Evolutionary conservation across 1,284 basidiomycete genomes (phyloP).

Genomic region (Puccinia coronata): DNA sequence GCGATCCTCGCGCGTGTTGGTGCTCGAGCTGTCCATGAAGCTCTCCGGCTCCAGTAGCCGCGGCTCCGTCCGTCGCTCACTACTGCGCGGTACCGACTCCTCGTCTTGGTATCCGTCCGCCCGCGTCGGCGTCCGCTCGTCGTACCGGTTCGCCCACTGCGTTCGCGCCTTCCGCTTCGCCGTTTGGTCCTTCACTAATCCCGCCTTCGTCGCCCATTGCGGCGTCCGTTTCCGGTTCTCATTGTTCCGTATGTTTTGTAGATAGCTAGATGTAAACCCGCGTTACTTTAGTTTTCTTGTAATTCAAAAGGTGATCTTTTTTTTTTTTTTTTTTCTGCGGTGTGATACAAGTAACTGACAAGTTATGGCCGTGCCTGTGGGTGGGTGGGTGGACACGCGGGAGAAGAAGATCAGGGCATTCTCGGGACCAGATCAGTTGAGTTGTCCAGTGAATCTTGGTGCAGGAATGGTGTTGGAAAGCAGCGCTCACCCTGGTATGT

Average conservation of each 20-base stretch:
- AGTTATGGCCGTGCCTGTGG: conserved; percentile 39
- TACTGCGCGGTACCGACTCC: background rate
- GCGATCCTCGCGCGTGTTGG: background rate
- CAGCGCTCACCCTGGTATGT: conserved; percentile 70
- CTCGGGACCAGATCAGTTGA: too few relatives aligned
- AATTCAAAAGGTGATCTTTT: background rate
- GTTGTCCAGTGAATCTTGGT: too few relatives aligned
- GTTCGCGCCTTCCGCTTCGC: conserved; percentile 17
- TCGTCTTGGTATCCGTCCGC: conserved; percentile 45
- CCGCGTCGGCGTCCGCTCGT: conserved; percentile 34
- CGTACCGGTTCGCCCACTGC: conserved; percentile 46
- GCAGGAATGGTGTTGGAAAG: too few relatives aligned
- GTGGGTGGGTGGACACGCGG: too few relatives aligned
- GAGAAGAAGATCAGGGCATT: too few relatives aligned
- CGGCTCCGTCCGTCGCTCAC: background rate
- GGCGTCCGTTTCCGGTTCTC: conserved; percentile 85
- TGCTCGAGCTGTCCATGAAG: background rate
- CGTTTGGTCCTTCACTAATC: conserved; percentile 70
- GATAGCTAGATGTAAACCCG: too few relatives aligned
- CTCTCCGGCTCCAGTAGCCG: background rate
- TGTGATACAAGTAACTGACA: background rate
- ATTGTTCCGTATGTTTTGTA: conserved; percentile 90
- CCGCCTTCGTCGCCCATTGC: conserved; percentile 87
- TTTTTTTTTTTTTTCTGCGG: background rate
- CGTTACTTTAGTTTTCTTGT: too few relatives aligned